These are phyloP conservation scores for Kwoniella europaea DNA, from an alignment of 768 basidiomycete genomes.

Conservation along the genomic window DNA sequence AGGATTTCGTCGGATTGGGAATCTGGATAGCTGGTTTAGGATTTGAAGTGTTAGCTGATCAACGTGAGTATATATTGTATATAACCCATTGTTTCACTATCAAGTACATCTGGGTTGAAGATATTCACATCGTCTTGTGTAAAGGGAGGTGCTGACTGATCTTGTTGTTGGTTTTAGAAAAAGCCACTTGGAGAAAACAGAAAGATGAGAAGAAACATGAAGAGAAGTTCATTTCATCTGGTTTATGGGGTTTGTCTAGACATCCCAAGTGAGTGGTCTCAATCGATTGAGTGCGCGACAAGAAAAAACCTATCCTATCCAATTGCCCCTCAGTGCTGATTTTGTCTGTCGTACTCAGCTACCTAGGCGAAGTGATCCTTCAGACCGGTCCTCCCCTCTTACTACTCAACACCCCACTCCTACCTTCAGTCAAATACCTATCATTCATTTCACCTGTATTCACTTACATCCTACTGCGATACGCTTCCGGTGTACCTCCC, in stretches of 20 bases:
- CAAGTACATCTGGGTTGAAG: too few species aligned
- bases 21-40: slow-evolving; percentile 67
- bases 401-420: slow-evolving; percentile 63
- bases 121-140: too few species aligned
- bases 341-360: too few species aligned
- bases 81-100: too few species aligned
- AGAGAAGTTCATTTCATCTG: slow-evolving; percentile 71
- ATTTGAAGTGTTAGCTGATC: slow-evolving; percentile 53
- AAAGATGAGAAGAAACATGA: slow-evolving; percentile 71
- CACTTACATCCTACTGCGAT: slow-evolving; percentile 65
- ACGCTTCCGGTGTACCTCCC: slow-evolving; percentile 74
- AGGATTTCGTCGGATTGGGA: slow-evolving; percentile 66
- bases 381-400: slow-evolving; percentile 72
- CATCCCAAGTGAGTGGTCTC: slow-evolving; percentile 67
- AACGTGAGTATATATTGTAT: too few species aligned
- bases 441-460: slow-evolving; percentile 68
- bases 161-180: slow-evolving; percentile 58
- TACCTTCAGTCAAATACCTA: slow-evolving; percentile 55
- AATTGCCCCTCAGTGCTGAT: too few species aligned
- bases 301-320: too few species aligned
- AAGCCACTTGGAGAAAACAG: slow-evolving; percentile 67
- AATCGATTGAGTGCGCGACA: too few species aligned
- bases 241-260: slow-evolving; percentile 70
- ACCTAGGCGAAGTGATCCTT: slow-evolving; percentile 73
- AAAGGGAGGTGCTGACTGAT: too few species aligned